Percentiles rank a stretch among this genome's conserved stretches.
phyloP scores from a whole-genome alignment of 83 land plant genomes.

The Picea mariana region DNA sequence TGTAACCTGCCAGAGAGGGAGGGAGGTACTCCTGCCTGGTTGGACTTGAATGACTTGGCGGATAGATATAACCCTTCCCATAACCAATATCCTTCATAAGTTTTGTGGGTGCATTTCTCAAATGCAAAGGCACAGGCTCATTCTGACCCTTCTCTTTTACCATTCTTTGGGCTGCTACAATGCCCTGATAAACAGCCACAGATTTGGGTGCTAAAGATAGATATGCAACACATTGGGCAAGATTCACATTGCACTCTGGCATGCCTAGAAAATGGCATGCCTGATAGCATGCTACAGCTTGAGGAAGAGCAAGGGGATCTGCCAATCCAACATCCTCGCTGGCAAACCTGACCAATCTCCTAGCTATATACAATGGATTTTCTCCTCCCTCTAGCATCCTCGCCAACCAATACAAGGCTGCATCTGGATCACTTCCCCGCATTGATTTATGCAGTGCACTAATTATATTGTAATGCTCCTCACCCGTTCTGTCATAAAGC shows the following conservation, averaged over 20 bases:
- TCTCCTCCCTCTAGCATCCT: conserved; percentile 98
- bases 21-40: conserved; percentile 70
- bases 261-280: conserved; percentile 95
- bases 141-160: conserved; percentile 82
- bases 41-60: conserved; percentile 61
- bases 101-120: conserved; percentile 94
- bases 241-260: conserved; percentile 93
- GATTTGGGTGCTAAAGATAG: conserved; percentile 92
- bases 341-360: conserved; percentile 81
- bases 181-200: conserved; percentile 75
- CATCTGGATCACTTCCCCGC: conserved; percentile 88
- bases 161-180: conserved; percentile 69
- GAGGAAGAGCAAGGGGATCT: conserved; percentile 73
- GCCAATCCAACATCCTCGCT: conserved; percentile 90
- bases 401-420: conserved; percentile 90
- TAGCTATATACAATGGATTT: conserved; percentile 85
- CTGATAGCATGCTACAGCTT: conserved; percentile 95
- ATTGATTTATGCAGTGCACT: conserved; percentile 97
- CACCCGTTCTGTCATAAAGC: conserved; percentile 84
- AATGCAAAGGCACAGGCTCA: conserved; percentile 91
- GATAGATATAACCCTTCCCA: conserved; percentile 79
- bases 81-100: conserved; percentile 94
- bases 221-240: conserved; percentile 93
- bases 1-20: conserved; percentile 64
- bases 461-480: conserved; percentile 94